These are phyloP conservation scores for Pichia paraexigua DNA, from an alignment of 805 yeast genomes.

Conservation along the genomic window DNA sequence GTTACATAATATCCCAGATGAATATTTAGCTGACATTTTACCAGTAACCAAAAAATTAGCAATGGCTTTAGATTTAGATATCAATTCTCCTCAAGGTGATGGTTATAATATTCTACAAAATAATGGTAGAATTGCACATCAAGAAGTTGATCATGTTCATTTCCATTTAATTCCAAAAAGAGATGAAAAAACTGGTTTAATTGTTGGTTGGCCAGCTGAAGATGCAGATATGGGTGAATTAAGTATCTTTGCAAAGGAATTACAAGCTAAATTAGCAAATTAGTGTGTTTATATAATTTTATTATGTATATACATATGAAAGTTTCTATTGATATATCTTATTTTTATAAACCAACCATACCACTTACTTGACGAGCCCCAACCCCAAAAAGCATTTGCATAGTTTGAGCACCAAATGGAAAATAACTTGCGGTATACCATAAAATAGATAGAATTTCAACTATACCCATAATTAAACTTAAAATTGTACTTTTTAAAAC, in stretches of 20 bases:
- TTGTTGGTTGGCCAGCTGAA: conserved; percentile 92
- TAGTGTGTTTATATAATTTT: not conserved
- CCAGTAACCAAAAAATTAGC: conserved; percentile 87
- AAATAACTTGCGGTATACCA: conserved; percentile 89
- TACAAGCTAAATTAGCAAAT: conserved; percentile 34
- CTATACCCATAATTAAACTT: conserved; percentile 64
- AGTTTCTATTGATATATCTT: too few relatives aligned
- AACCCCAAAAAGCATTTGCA: conserved; percentile 41
- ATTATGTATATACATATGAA: not conserved
- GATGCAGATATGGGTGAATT: conserved; percentile 68
- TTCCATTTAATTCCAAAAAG: conserved; percentile 93
- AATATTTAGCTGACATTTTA: conserved; percentile 72
- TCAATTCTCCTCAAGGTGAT: conserved; percentile 53
- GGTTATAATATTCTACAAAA: conserved; percentile 90
- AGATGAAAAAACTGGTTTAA: conserved; percentile 63
- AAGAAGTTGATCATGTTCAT: conserved; percentile 92
- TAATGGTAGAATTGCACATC: conserved; percentile 94
- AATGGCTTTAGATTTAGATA: conserved; percentile 55
- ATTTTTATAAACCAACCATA: conserved; percentile 33
- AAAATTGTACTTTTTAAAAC: conserved; percentile 62
- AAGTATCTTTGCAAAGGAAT: conserved; percentile 55
- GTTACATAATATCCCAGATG: conserved; percentile 89
- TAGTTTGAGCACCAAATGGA: conserved; percentile 87
- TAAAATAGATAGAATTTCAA: conserved; percentile 79
- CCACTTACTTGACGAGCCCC: conserved; percentile 28